Evolutionary conservation across 768 basidiomycete species (phyloP).

Genomic region (Austroboletus festivus): DNA sequence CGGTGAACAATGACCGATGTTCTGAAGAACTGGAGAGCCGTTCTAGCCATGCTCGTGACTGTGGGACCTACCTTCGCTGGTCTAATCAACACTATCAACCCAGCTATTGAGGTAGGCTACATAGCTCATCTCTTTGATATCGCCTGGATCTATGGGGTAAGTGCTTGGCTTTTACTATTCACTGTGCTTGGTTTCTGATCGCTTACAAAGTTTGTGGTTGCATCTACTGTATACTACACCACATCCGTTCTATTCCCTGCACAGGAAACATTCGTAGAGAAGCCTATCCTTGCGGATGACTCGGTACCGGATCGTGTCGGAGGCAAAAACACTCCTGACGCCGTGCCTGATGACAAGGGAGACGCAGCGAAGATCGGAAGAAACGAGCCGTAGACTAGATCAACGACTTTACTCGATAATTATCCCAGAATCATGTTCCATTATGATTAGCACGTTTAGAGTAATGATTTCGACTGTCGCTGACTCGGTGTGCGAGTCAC

Average conservation of each 20-base stretch:
- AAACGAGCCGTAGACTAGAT: slow-evolving; percentile 4
- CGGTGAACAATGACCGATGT: neutral
- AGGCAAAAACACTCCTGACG: neutral
- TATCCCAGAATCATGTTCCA: neutral
- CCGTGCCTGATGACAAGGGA: neutral
- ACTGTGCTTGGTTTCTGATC: neutral
- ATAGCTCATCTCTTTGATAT: slow-evolving; percentile 60
- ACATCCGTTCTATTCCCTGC: slow-evolving; percentile 27
- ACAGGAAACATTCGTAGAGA: slow-evolving; percentile 24
- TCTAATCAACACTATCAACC: slow-evolving; percentile 70
- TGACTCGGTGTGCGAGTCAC: slow-evolving; percentile 4
- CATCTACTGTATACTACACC: slow-evolving; percentile 25
- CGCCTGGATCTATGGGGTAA: slow-evolving; percentile 73
- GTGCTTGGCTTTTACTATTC: slow-evolving; percentile 19
- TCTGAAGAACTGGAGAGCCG: slow-evolving; percentile 77
- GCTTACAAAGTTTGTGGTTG: slow-evolving; percentile 20
- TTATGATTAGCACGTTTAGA: neutral
- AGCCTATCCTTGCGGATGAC: slow-evolving; percentile 24
- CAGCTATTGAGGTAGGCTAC: slow-evolving; percentile 57
- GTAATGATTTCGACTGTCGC: neutral
- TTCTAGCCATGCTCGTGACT: slow-evolving; percentile 62
- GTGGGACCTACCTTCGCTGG: slow-evolving; percentile 77
- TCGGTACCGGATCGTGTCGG: neutral
- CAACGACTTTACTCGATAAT: slow-evolving; percentile 10
- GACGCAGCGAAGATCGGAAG: slow-evolving; percentile 4